A percentile compares a stretch with the other conserved stretches of the same genome.
Conservation (phyloP, 352 stramenopile species). For the Phytophthora pistaciae region DNA sequence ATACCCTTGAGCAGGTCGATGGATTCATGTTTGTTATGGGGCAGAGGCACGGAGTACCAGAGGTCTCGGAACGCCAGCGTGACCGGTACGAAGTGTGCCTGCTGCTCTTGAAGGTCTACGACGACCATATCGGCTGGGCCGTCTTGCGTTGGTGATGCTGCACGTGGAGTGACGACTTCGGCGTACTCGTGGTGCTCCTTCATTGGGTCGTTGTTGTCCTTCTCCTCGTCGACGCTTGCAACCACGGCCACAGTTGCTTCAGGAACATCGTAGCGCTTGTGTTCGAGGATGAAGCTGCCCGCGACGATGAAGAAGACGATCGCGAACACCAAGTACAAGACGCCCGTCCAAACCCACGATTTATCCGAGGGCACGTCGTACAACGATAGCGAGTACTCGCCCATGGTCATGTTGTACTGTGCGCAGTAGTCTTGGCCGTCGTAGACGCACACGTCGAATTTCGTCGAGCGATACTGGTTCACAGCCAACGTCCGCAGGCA, state of each 20-base stretch:
- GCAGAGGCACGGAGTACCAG: conserved; percentile 33
- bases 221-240: neutral
- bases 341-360: conserved; percentile 26
- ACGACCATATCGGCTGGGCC: conserved; percentile 6
- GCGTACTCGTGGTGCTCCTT: conserved; percentile 14
- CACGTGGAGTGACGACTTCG: conserved; percentile 8
- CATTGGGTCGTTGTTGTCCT: neutral
- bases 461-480: conserved; percentile 39
- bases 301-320: conserved; percentile 32
- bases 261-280: conserved; percentile 28
- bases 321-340: conserved; percentile 19
- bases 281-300: conserved; percentile 27
- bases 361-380: conserved; percentile 38
- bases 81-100: conserved; percentile 21
- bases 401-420: conserved; percentile 33
- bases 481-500: conserved; percentile 36
- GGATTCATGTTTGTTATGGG: conserved; percentile 24
- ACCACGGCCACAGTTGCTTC: conserved; percentile 12
- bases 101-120: conserved; percentile 8
- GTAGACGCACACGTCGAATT: conserved; percentile 35
- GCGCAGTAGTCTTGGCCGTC: conserved; percentile 30
- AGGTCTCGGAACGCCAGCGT: conserved; percentile 40
- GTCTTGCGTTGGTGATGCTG: neutral
- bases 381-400: conserved; percentile 31
- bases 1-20: conserved; percentile 79